Conservation (phyloP, 495 filamentous ascomycete species). For the Penicillium malachiteum region DNA sequence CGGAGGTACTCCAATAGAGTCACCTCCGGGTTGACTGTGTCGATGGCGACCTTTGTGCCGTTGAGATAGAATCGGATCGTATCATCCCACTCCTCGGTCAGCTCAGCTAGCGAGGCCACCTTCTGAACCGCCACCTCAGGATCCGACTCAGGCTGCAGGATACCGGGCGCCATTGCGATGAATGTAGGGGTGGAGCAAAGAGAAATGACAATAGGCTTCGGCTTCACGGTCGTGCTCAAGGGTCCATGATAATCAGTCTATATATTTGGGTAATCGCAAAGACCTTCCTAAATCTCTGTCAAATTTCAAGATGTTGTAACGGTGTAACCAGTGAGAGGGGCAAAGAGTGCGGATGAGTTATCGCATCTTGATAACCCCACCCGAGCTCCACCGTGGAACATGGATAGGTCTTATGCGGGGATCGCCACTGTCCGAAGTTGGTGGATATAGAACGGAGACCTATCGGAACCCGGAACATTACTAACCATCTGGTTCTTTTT, state of each 20-base stretch:
- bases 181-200: neutral
- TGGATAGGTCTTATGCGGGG: constrained; percentile 27
- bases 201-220: constrained; percentile 4
- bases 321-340: constrained; percentile 13
- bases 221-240: constrained; percentile 6
- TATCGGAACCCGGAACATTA: constrained; percentile 9
- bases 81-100: constrained; percentile 66
- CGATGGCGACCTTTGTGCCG: constrained; percentile 83
- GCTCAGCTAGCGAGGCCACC: constrained; percentile 44
- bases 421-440: constrained; percentile 45
- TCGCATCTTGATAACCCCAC: constrained; percentile 6
- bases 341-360: constrained; percentile 11
- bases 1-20: constrained; percentile 90
- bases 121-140: constrained; percentile 43
- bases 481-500: constrained; percentile 5
- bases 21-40: constrained; percentile 84
- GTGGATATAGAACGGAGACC: neutral
- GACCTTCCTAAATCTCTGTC: constrained; percentile 22
- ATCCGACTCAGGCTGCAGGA: constrained; percentile 40
- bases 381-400: constrained; percentile 15
- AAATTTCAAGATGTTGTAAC: neutral
- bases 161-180: constrained; percentile 60
- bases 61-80: constrained; percentile 88
- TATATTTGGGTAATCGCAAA: constrained; percentile 15
- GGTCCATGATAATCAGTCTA: constrained; percentile 10